These are phyloP conservation scores for Xylaria digitata DNA, from an alignment of 2,329 filamentous ascomycete species.

Conservation along the genomic window DNA sequence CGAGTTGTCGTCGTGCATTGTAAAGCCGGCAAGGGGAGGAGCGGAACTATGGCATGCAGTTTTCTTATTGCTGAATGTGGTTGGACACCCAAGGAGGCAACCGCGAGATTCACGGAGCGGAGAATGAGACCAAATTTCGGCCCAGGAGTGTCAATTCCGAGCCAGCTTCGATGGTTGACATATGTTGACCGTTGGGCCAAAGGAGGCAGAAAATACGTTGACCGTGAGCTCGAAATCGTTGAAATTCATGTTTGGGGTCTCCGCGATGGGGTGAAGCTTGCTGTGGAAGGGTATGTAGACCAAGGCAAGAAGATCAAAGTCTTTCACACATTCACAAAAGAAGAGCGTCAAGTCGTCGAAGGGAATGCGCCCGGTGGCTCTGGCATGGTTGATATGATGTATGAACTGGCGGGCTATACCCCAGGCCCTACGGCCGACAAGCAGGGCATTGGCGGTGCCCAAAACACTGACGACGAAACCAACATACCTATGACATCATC, in stretches of 20 bases:
- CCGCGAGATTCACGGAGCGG: conserved; percentile 75
- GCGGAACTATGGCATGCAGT: conserved; percentile 86
- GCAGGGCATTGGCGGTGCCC: conserved; percentile 54
- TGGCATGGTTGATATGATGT: conserved; percentile 63
- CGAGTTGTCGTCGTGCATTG: conserved; percentile 93
- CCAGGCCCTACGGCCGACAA: conserved; percentile 45
- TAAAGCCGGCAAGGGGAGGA: conserved; percentile 95
- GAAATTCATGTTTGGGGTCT: conserved; percentile 93
- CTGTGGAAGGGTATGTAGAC: conserved; percentile 86
- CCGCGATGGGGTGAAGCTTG: conserved; percentile 86
- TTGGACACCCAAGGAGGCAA: conserved; percentile 65
- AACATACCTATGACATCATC: conserved; percentile 24
- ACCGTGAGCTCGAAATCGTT: conserved; percentile 83
- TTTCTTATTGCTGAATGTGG: conserved; percentile 90
- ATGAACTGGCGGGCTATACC: conserved; percentile 62
- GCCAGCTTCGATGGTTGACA: conserved; percentile 85
- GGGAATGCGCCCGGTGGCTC: conserved; percentile 62
- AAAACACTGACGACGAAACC: conserved; percentile 34
- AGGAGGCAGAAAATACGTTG: conserved; percentile 80
- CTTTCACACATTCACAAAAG: conserved; percentile 81
- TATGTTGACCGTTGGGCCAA: conserved; percentile 91
- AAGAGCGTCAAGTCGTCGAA: conserved; percentile 77
- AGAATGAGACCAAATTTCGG: conserved; percentile 93
- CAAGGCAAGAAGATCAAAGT: conserved; percentile 87
- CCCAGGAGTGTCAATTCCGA: conserved; percentile 90